A percentile compares a stretch with the other conserved stretches of the same genome.
Conservation (phyloP, 345 rosid genomes). For the Acer campestre region DNA sequence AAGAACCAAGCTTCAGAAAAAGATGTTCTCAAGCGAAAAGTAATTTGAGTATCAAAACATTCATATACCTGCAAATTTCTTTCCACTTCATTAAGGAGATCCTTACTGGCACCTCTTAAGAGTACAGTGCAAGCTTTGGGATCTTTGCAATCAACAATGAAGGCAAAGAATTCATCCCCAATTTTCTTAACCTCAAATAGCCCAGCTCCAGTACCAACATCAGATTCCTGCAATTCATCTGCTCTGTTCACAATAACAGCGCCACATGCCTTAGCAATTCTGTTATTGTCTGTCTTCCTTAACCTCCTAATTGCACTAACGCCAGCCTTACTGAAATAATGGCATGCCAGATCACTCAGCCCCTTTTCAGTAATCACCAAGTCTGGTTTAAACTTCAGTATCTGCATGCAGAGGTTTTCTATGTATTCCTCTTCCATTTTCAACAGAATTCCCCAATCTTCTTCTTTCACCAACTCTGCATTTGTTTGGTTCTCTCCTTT, state of each 20-base stretch:
- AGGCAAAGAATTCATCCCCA: constrained; percentile 93
- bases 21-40: neutral
- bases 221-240: constrained; percentile 94
- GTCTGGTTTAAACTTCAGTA: constrained; percentile 88
- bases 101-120: constrained; percentile 97
- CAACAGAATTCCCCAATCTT: constrained; percentile 84
- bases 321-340: constrained; percentile 89
- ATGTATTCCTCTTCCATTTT: constrained; percentile 96
- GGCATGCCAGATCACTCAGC: constrained; percentile 96
- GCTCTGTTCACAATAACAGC: constrained; percentile 96
- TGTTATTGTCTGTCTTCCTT: constrained; percentile 87
- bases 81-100: constrained; percentile 94
- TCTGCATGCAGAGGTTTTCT: constrained; percentile 76
- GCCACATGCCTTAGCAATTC: constrained; percentile 96
- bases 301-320: constrained; percentile 95
- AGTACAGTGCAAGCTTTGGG: constrained; percentile 96
- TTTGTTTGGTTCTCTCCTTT: constrained; percentile 99
- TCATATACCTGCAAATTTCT: constrained; percentile 84
- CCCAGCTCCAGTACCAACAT: constrained; percentile 95
- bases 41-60: constrained; percentile 11
- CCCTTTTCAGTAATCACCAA: constrained; percentile 94
- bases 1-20: constrained; percentile 20
- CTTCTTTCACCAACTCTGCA: constrained; percentile 89
- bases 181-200: constrained; percentile 92
- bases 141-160: constrained; percentile 87